Evolutionary conservation across 2,329 filamentous ascomycete species (phyloP), one percentile per base, ranked within the genome.

Genomic region (Colletotrichum acutatum): DNA sequence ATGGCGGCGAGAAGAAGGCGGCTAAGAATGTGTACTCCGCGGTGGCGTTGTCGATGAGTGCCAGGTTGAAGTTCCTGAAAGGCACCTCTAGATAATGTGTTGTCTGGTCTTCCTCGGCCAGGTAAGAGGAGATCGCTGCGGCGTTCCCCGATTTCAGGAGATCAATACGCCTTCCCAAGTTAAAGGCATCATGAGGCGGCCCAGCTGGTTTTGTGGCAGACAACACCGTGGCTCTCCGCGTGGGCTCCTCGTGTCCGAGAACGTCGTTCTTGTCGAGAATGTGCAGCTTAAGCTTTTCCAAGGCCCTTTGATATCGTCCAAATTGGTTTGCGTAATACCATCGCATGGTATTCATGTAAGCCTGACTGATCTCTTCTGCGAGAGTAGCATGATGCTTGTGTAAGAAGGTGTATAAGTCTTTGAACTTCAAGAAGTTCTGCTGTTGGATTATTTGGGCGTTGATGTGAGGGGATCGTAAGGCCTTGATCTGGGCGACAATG

Each of bases 311-410:
- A 81, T 99, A 99, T 42, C 96, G 92, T 4, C 90, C 91, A 80
- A 99, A 99, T 81, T 98, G 94, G 76, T 93, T 97, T 66, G 93
- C 84, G 80, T 98, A 98, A 80, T 99, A 99, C 97, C 97, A 99
- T 66, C 95, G 91, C 95, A 99, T 99, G 0, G 97, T 99, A 81
- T 98, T 98, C 85, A 97, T 92, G 79, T 99, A 99, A 4, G 97
- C 97, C 80, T 95, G 93, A 9, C 92, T 92, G 76, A 99, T 97
- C 82, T 99, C 94, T 66, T 95, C 92, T 9, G 94, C 95, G 6
- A 99, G 90, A n/a, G 90, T 88, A 1, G 93, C 86, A 78, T 98
- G 95, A 76, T 96, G 93, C 77, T 90, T 92, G 72, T 94, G 91
- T 37, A 99, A 87, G 79, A 98, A 99, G 6, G 90, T 88, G 82